Conservation (phyloP, 441 rosid genomes). For the Flueggea neowawraea region DNA sequence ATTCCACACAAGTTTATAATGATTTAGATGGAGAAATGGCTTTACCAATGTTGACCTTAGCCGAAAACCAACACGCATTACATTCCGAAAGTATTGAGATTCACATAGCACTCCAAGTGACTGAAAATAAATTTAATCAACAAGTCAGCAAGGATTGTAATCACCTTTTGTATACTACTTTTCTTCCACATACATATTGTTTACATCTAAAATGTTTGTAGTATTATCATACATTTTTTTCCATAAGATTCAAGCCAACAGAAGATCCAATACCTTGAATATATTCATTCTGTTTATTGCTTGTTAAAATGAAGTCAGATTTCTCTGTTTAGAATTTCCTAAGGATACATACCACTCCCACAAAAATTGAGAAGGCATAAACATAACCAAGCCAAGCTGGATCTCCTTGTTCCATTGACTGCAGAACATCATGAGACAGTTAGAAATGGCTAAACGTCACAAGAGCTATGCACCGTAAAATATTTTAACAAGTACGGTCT, state of each 20-base stretch:
- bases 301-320: not conserved
- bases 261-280: no score
- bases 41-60: slow-evolving; percentile 94
- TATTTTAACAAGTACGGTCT: no score
- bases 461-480: not conserved
- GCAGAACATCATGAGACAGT: slow-evolving; percentile 25
- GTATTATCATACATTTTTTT: no score
- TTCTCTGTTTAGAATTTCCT: not conserved
- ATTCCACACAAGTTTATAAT: not conserved
- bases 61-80: slow-evolving; percentile 82
- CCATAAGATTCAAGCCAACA: no score
- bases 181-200: no score
- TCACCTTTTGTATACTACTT: no score
- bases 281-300: no score
- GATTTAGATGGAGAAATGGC: slow-evolving; percentile 11
- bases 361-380: slow-evolving; percentile 79
- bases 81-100: slow-evolving; percentile 81
- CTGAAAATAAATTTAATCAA: slow-evolving; percentile 38
- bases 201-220: no score
- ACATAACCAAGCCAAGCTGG: slow-evolving; percentile 88
- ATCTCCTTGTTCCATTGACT: slow-evolving; percentile 97
- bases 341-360: slow-evolving; percentile 71
- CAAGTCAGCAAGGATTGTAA: slow-evolving; percentile 6
- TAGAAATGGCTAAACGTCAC: slow-evolving; percentile 10
- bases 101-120: slow-evolving; percentile 76